phyloP scores from a whole-genome alignment of 306 rosid genomes.

The Vicia sativa region DNA sequence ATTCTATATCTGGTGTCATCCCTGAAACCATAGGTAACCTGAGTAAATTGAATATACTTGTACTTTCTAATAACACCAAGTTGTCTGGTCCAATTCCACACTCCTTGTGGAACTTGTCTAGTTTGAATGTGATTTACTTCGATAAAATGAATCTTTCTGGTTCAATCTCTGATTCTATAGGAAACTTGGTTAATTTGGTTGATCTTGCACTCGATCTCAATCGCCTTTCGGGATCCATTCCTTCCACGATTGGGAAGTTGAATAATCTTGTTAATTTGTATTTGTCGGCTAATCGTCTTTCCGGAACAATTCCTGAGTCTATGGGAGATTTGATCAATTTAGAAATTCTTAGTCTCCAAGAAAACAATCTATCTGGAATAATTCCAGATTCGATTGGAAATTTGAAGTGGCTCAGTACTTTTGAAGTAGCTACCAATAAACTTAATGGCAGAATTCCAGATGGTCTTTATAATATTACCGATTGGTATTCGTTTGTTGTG shows the following conservation, averaged over 20 bases:
- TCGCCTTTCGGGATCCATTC: constrained; percentile 36
- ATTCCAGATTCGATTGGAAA: constrained; percentile 43
- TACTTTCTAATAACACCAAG: constrained; percentile 9
- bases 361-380: constrained; percentile 39
- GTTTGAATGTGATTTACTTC: constrained; percentile 4
- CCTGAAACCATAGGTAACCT: constrained; percentile 40
- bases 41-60: neutral
- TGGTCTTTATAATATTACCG: constrained; percentile 23
- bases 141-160: constrained; percentile 25
- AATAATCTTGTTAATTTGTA: constrained; percentile 5
- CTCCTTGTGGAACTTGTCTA: constrained; percentile 37
- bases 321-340: constrained; percentile 42
- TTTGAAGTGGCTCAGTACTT: constrained; percentile 12
- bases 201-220: neutral
- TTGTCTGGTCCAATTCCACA: constrained; percentile 40
- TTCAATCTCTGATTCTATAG: constrained; percentile 28
- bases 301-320: constrained; percentile 42
- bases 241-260: constrained; percentile 43
- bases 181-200: constrained; percentile 35
- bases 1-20: neutral
- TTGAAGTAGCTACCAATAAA: constrained; percentile 34
- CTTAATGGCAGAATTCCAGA: constrained; percentile 35
- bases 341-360: neutral
- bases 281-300: constrained; percentile 9
- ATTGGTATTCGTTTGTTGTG: neutral